Percentiles rank a stretch among this genome's conserved stretches.
Evolutionary conservation across 306 rosid genomes (phyloP).

Genomic region (Vigna unguiculata): DNA sequence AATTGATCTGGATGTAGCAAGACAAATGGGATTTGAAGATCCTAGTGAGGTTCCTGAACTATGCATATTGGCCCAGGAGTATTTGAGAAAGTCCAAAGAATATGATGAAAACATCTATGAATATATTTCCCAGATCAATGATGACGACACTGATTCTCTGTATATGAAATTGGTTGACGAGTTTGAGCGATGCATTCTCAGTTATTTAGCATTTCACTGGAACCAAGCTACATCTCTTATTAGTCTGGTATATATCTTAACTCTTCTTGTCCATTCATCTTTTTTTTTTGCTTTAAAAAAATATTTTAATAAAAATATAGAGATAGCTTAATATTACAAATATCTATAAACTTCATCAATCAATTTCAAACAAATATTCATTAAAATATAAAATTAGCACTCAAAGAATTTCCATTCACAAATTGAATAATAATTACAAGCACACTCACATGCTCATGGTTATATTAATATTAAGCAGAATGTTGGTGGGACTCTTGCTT

Average conservation of each 20-base stretch:
- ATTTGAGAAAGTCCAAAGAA: slow-evolving; percentile 61
- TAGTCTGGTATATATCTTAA: slow-evolving; percentile 52
- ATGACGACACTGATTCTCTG: slow-evolving; percentile 57
- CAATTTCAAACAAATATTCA: neutral
- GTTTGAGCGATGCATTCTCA: slow-evolving; percentile 75
- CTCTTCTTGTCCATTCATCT: too few species aligned
- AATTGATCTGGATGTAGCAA: slow-evolving; percentile 49
- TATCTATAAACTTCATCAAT: neutral
- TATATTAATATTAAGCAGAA: too few species aligned
- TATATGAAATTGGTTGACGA: slow-evolving; percentile 62
- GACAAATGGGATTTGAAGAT: slow-evolving; percentile 78
- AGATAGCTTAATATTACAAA: neutral
- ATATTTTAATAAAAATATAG: neutral
- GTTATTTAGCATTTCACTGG: slow-evolving; percentile 89
- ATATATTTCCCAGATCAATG: slow-evolving; percentile 48
- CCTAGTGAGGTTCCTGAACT: slow-evolving; percentile 60
- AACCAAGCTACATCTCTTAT: slow-evolving; percentile 62
- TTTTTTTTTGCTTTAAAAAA: too few species aligned
- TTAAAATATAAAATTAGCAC: neutral
- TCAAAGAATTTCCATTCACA: neutral
- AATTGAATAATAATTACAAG: too few species aligned
- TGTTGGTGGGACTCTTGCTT: neutral
- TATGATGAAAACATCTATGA: slow-evolving; percentile 64
- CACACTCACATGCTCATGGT: neutral
- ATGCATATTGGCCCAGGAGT: slow-evolving; percentile 63